Percentiles rank a stretch among this genome's conserved stretches.
Conservation (phyloP, 2,329 filamentous ascomycete genomes). For the Purpureocillium lavendulum region DNA sequence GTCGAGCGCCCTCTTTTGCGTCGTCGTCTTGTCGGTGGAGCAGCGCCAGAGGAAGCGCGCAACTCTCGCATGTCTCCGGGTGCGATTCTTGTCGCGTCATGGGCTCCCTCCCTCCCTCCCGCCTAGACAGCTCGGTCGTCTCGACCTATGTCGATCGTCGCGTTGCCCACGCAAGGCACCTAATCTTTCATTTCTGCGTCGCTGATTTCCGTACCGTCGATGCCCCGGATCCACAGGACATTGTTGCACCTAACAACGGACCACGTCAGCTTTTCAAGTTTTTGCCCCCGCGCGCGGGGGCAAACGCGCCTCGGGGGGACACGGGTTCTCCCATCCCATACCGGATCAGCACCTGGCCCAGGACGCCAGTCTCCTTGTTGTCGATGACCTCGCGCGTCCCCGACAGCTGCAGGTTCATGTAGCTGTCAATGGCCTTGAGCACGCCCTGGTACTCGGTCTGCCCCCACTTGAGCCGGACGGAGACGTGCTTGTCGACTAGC, state of each 20-base stretch:
- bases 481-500: constrained; percentile 83
- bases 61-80: no score
- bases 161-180: not conserved
- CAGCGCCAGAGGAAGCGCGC: no score
- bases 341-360: constrained; percentile 91
- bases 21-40: no score
- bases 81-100: no score
- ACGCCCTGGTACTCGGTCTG: constrained; percentile 95
- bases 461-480: constrained; percentile 95
- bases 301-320: no score
- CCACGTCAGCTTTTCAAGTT: constrained; percentile 3
- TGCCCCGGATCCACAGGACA: constrained; percentile 79
- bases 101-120: no score
- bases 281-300: no score
- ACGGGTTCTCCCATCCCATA: no score
- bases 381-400: constrained; percentile 89
- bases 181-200: constrained; percentile 15
- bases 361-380: constrained; percentile 71
- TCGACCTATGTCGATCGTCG: not conserved
- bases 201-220: constrained; percentile 52
- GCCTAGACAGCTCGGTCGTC: no score
- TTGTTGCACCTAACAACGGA: constrained; percentile 69
- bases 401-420: constrained; percentile 96
- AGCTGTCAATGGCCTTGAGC: constrained; percentile 88
- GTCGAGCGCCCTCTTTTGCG: no score